Evolutionary conservation across 805 yeast species (phyloP), one percentile per base, ranked within the genome.

Genomic region (Ogataea angusta): DNA sequence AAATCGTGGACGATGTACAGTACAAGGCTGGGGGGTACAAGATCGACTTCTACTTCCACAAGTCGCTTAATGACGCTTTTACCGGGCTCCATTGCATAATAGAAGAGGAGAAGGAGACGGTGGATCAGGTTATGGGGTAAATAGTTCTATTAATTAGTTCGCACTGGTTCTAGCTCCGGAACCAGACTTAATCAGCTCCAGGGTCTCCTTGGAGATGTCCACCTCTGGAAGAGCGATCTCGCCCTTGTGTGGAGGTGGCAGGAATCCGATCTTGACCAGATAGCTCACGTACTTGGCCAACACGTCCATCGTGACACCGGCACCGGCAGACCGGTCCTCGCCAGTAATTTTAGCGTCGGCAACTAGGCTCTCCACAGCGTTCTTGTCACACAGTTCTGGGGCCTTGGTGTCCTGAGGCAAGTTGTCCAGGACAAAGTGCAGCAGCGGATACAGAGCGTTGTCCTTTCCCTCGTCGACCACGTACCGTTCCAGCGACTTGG

Each of bases 381-480:
- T 90, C 4, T 72, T 38, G 53, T 95, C 99, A 57, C 90, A 96
- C 49, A 93, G 73, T 63, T 91, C 97, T 2, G 99, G 98, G 9
- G 99, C 98, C 64, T 81, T 85, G 23, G 98, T 85, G 60, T 81
- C 82, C 47, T 82, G 83, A 6, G 97, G 97, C 56, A 93, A 75
- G 59, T 90, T 82, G 57, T 89, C 99, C 51, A 95, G 72, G 10
- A 90, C 98, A 69, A 93, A 87, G 67, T 93, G 98, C 52, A 93
- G 70, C 54, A 93, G 72, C 43, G 99, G 99, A 69, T 80, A 93
- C 48, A 93, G 72, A 0, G 99, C 98, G 51, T 82, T 82, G 53
- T 87, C 95, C 41, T 80, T 77, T 21, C 81, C 70, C 27, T 74
- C 82, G 40, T 79, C 86, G 36, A 84, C 77, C 27, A 91, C 96